phyloP scores from a whole-genome alignment of 805 yeast genomes.

The Wickerhamomyces queroliae region DNA sequence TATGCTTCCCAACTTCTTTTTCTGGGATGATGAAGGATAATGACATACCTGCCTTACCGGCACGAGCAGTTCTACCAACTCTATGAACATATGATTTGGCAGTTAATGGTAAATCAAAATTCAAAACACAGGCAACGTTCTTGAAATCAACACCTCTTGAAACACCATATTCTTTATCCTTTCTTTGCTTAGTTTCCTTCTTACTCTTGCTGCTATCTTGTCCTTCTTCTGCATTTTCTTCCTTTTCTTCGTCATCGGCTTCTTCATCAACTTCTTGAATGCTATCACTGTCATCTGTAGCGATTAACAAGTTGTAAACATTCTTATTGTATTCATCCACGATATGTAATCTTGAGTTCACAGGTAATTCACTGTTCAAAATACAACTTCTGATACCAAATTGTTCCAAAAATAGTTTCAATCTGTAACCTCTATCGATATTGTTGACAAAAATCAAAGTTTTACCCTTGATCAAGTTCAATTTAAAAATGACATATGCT shows the following conservation, averaged over 20 bases:
- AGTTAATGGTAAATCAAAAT: constrained; percentile 89
- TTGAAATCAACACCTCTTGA: constrained; percentile 96
- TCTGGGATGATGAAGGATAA: constrained; percentile 84
- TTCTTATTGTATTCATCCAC: constrained; percentile 93
- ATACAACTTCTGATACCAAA: constrained; percentile 89
- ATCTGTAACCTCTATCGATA: constrained; percentile 91
- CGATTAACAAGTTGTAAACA: constrained; percentile 80
- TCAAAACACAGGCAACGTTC: constrained; percentile 93
- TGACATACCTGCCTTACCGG: constrained; percentile 93
- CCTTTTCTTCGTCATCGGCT: constrained; percentile 22
- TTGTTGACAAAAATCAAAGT: constrained; percentile 87
- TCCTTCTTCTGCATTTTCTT: constrained; percentile 9
- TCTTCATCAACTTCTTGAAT: constrained; percentile 46
- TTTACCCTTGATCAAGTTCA: constrained; percentile 85
- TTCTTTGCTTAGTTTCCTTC: constrained; percentile 26
- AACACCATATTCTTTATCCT: constrained; percentile 83
- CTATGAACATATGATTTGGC: constrained; percentile 89
- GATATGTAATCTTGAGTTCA: constrained; percentile 88
- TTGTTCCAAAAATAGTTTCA: constrained; percentile 87
- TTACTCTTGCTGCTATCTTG: constrained; percentile 7
- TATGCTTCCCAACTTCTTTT: constrained; percentile 85
- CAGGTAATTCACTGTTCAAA: constrained; percentile 86
- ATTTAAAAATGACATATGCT: constrained; percentile 87
- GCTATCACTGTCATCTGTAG: constrained; percentile 84
- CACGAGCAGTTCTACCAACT: constrained; percentile 96